Evolutionary conservation across 371 early-diverging fungal species (phyloP).

Genomic region (Funneliformis caledonium): DNA sequence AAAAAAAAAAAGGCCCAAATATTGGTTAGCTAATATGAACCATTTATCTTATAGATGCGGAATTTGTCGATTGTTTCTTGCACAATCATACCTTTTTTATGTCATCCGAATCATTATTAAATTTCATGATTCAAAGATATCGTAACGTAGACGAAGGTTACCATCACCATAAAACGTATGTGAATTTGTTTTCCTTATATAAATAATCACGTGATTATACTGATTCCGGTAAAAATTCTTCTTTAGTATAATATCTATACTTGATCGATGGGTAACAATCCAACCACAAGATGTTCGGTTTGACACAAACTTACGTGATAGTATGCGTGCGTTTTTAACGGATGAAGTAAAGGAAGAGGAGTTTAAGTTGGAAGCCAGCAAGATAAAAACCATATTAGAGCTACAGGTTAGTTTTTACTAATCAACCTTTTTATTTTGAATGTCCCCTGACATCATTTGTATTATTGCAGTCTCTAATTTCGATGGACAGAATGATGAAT

Average conservation of each 20-base stretch:
- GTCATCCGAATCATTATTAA: slow-evolving; percentile 4
- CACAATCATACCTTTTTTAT: slow-evolving; percentile 32
- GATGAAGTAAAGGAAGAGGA: slow-evolving; percentile 47
- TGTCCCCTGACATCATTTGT: neutral
- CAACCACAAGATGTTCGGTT: slow-evolving; percentile 63
- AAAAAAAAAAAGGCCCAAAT: neutral
- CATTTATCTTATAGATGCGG: slow-evolving; percentile 20
- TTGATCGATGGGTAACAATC: slow-evolving; percentile 66
- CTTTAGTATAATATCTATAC: slow-evolving; percentile 60
- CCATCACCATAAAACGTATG: slow-evolving; percentile 12
- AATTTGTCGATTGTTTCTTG: slow-evolving; percentile 40
- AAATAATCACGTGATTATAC: neutral
- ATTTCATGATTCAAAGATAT: slow-evolving; percentile 19
- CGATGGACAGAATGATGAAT: neutral
- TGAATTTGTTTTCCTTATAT: neutral
- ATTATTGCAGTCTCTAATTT: neutral
- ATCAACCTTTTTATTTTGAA: slow-evolving; percentile 4
- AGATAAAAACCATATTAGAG: slow-evolving; percentile 47
- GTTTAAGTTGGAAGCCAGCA: slow-evolving; percentile 51
- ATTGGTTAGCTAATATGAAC: neutral
- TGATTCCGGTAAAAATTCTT: neutral
- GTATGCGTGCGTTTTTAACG: slow-evolving; percentile 50
- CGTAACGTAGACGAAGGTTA: neutral
- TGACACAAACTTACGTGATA: slow-evolving; percentile 50
- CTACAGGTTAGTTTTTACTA: slow-evolving; percentile 22